Evolutionary conservation across 257 asterid genomes (phyloP), one percentile per base, ranked within the genome.

Genomic region (Lavandula angustifolia): DNA sequence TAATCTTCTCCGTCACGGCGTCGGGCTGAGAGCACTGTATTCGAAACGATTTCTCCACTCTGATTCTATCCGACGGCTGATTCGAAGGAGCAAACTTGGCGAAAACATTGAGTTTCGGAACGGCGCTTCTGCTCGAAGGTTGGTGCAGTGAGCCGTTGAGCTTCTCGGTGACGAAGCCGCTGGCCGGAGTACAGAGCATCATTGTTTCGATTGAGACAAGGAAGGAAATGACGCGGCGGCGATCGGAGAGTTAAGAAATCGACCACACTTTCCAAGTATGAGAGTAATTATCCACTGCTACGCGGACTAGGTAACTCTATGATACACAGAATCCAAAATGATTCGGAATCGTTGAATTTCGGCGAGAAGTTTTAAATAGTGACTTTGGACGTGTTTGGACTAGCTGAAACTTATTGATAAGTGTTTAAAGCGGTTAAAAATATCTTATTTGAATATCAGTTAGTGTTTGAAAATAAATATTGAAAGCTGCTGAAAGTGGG

Each of bases 11-110:
- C 8, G 47, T 14, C 10, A 46, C 67, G 3, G 64, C n/a, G 29
- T 62, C 85, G 31, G 79, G 69, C 14, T 65, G 79, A 17, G 73
- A 65, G 73, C 92, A 84, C 54, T 46, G 81, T 51, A 78, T 46
- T 71, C 64, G 67, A 62, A 74, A 60, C 60, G 52, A 33, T 16
- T 62, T 63, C 51, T 46, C 59, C 18, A 35, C 29, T 29, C 60
- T 41, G 66, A 48, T 71, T 42, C 72, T 35, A 22, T 58, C 29
- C 14, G 65, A 54, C 32, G 51, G 75, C 60, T 33, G 78, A 68
- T 41, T 58, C 40, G n/a, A 49, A 32, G 80, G 79, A 44, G 66
- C 59, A 44, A 66, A 73, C 14, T 44, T 70, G 8, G 81, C 74
- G 17, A 72, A 77, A 18, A 50, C 9, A 46, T 54, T 66, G 40